Evolutionary conservation across 495 filamentous ascomycete species (phyloP).

Genomic region (Staphylotrichum longicolle): DNA sequence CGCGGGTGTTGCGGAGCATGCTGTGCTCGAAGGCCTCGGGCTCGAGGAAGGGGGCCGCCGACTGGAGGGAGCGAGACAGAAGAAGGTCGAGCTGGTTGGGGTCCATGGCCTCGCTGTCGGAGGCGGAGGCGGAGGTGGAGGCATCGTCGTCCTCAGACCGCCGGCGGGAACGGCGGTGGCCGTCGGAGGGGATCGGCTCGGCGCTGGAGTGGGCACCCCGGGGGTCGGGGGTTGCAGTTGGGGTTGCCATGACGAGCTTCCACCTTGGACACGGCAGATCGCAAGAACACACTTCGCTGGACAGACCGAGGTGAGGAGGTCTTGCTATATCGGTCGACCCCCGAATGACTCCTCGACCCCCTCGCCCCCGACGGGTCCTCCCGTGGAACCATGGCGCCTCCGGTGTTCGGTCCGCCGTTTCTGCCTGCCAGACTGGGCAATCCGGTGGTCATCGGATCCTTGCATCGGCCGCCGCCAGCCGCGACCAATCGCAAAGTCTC

Average conservation of each 20-base stretch:
- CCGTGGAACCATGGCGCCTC: background rate
- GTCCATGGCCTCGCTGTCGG: slow-evolving; percentile 29
- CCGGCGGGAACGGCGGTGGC: background rate
- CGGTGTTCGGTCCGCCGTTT: slow-evolving; percentile 5
- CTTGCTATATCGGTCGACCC: background rate
- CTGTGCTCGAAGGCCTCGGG: slow-evolving; percentile 40
- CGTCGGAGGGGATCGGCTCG: slow-evolving; percentile 4
- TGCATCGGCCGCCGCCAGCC: background rate
- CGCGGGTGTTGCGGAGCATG: slow-evolving; percentile 36
- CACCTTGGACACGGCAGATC: no score
- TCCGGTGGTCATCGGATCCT: slow-evolving; percentile 6
- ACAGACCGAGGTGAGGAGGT: background rate
- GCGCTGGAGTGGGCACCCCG: slow-evolving; percentile 7
- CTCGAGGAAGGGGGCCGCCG: slow-evolving; percentile 38
- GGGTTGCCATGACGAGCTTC: slow-evolving; percentile 7
- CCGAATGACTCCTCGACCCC: slow-evolving; percentile 3
- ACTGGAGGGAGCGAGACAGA: slow-evolving; percentile 40
- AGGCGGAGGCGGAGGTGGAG: background rate
- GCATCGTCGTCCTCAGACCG: slow-evolving; percentile 11
- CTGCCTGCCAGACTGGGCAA: slow-evolving; percentile 7
- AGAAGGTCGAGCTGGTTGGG: slow-evolving; percentile 44
- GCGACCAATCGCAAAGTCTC: background rate
- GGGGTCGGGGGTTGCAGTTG: background rate
- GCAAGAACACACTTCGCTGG: background rate
- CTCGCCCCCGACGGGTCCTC: background rate